phyloP scores from a whole-genome alignment of 1,284 basidiomycete species.

The Ustilago cynodontis region DNA sequence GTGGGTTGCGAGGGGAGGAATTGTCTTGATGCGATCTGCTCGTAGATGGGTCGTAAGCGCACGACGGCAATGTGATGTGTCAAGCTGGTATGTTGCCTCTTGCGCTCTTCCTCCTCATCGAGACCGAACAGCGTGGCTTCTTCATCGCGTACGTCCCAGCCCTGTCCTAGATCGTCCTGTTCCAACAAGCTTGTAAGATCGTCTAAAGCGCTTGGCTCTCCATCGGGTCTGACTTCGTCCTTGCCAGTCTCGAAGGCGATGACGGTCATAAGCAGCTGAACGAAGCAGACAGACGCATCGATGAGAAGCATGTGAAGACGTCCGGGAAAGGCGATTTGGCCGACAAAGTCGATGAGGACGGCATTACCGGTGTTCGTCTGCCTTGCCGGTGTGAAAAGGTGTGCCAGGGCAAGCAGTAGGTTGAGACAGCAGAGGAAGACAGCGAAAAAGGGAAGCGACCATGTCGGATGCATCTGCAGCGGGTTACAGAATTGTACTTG shows the following conservation, averaged over 20 bases:
- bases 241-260: conserved; percentile 46
- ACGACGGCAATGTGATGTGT: conserved; percentile 46
- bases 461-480: conserved; percentile 40
- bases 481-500: conserved; percentile 56
- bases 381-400: conserved; percentile 23
- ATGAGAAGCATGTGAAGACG: conserved; percentile 48
- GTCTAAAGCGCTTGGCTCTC: conserved; percentile 35
- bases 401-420: conserved; percentile 31
- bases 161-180: conserved; percentile 29
- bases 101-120: conserved; percentile 22
- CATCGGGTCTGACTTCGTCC: conserved; percentile 41
- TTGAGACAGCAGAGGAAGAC: conserved; percentile 48
- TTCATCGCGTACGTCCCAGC: conserved; percentile 47
- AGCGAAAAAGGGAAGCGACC: conserved; percentile 42
- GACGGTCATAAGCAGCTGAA: conserved; percentile 43
- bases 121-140: conserved; percentile 37
- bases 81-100: conserved; percentile 24
- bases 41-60: conserved; percentile 19
- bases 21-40: conserved; percentile 27
- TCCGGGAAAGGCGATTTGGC: conserved; percentile 37
- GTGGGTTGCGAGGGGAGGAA: conserved; percentile 13
- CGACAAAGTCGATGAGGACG: conserved; percentile 62
- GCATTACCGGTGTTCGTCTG: conserved; percentile 16
- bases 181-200: conserved; percentile 19
- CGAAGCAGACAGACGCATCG: conserved; percentile 32